These are phyloP conservation scores for Silene coronaria DNA, from an alignment of 179 eudicot species.

Conservation along the genomic window DNA sequence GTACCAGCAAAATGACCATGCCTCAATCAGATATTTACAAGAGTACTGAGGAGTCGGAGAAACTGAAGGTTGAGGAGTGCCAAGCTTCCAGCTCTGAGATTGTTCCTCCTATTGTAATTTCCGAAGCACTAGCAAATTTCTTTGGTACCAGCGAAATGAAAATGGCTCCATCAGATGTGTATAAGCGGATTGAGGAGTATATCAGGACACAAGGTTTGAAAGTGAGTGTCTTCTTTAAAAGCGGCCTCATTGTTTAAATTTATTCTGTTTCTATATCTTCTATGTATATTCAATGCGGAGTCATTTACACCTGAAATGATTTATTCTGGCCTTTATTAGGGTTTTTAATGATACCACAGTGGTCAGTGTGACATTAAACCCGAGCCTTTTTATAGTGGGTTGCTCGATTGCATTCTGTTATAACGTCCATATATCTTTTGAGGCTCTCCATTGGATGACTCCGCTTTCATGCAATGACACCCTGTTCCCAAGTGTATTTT, in stretches of 20 bases:
- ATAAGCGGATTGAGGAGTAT: slow-evolving; percentile 62
- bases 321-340: neutral
- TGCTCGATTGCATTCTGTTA: neutral
- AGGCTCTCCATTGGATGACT: neutral
- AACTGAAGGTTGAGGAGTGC: slow-evolving; percentile 45
- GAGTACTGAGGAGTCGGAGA: slow-evolving; percentile 57
- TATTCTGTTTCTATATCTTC: neutral
- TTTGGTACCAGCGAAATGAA: slow-evolving; percentile 65
- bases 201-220: slow-evolving; percentile 68
- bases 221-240: slow-evolving; percentile 35
- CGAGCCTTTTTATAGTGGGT: neutral
- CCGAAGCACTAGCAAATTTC: slow-evolving; percentile 72
- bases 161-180: slow-evolving; percentile 79
- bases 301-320: neutral
- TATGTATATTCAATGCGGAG: neutral
- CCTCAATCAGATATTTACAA: slow-evolving; percentile 52
- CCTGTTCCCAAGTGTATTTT: neutral
- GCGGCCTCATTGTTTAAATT: neutral
- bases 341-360: neutral
- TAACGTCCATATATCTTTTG: neutral
- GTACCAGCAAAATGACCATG: slow-evolving; percentile 66
- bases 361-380: neutral
- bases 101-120: slow-evolving; percentile 43
- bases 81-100: slow-evolving; percentile 38
- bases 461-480: neutral